Conservation (phyloP, 139 green algal genomes). For the Chlorella sp. region DNA sequence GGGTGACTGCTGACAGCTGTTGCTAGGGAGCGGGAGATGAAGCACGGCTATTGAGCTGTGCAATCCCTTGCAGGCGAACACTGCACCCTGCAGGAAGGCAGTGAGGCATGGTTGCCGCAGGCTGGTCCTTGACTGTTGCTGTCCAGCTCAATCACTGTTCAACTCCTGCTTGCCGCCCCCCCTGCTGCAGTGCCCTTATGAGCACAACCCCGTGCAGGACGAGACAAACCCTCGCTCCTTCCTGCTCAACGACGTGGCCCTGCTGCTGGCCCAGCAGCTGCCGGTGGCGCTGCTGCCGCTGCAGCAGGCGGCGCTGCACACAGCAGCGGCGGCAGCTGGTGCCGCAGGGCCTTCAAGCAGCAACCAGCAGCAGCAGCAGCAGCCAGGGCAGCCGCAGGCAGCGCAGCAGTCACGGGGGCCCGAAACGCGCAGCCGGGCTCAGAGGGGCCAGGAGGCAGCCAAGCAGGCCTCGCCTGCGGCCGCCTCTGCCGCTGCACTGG, state of each 20-base stretch:
- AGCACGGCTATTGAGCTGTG: background rate
- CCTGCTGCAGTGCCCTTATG: background rate
- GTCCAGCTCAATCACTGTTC: background rate
- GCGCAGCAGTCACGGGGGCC: background rate
- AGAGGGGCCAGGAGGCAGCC: background rate
- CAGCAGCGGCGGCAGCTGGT: background rate
- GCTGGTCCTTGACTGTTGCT: no score
- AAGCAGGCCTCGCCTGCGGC: background rate
- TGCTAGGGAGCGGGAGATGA: background rate
- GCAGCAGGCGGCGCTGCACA: background rate
- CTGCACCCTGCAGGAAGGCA: background rate
- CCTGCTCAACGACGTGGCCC: background rate
- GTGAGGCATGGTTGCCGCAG: background rate
- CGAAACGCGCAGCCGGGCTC: background rate
- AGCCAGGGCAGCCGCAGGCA: background rate
- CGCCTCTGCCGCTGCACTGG: no score
- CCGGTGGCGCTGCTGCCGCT: slow-evolving; percentile 9
- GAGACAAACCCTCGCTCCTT: background rate
- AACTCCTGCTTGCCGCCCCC: no score
- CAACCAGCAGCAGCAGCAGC: background rate
- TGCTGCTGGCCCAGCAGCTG: background rate
- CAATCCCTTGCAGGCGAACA: background rate
- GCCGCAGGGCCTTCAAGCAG: background rate
- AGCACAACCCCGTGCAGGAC: background rate
- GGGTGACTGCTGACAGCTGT: background rate